Evolutionary conservation across 257 asterid species (phyloP).

Genomic region (Petunia axillaris): DNA sequence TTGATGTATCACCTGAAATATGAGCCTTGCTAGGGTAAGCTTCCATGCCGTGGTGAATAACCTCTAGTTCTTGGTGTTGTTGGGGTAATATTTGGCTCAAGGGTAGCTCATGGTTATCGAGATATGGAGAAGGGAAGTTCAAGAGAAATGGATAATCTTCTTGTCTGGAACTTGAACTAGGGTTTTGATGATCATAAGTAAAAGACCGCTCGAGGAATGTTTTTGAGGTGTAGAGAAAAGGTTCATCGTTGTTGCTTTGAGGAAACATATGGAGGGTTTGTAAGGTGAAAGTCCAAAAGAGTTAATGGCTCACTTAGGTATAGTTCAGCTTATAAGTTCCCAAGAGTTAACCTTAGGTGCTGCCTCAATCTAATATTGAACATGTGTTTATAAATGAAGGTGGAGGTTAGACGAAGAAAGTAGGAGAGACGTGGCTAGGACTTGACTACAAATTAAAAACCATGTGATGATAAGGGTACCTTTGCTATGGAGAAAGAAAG

Average conservation of each 20-base stretch:
- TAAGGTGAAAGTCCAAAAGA: not conserved
- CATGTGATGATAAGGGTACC: not conserved
- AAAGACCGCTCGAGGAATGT: conserved; percentile 34
- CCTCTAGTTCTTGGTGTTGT: conserved; percentile 19
- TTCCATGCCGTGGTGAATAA: not conserved
- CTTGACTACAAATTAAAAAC: conserved; percentile 6
- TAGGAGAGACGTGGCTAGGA: not conserved
- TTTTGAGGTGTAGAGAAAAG: conserved; percentile 29
- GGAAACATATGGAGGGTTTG: conserved; percentile 40
- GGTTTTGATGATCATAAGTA: conserved; percentile 38
- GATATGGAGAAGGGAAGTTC: conserved; percentile 51
- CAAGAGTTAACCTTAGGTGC: not conserved
- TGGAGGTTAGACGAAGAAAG: not conserved
- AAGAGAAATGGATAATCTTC: conserved; percentile 36
- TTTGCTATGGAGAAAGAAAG: conserved; percentile 9
- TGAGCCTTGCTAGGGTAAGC: not conserved
- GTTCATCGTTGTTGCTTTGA: conserved; percentile 37
- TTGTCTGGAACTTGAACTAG: conserved; percentile 33
- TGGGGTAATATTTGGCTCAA: conserved; percentile 48
- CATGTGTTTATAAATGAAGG: not conserved
- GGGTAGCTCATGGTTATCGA: conserved; percentile 54
- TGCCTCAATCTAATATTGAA: conserved; percentile 14
- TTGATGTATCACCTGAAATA: not conserved
- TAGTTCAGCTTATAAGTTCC: not conserved
- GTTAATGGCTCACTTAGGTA: conserved; percentile 9